phyloP scores from a whole-genome alignment of 192 early-diverging fungal species.

The Phycomyces blakesleeanus region DNA sequence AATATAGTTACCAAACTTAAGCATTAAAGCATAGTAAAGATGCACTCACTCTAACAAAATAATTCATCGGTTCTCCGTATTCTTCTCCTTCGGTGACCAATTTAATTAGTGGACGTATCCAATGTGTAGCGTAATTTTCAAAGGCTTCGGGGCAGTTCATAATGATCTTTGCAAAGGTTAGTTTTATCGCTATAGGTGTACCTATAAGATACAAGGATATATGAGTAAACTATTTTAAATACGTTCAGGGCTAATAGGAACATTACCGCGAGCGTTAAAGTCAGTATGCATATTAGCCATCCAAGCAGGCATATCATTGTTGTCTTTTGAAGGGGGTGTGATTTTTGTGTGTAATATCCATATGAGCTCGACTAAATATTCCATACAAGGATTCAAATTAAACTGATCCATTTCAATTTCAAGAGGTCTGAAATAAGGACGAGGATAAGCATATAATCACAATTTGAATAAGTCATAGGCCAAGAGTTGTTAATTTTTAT shows the following conservation, averaged over 20 bases:
- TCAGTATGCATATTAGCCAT: slow-evolving; percentile 57
- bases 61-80: slow-evolving; percentile 62
- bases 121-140: slow-evolving; percentile 49
- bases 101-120: slow-evolving; percentile 57
- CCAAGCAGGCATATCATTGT: slow-evolving; percentile 54
- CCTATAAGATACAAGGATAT: slow-evolving; percentile 18
- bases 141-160: slow-evolving; percentile 63
- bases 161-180: slow-evolving; percentile 65
- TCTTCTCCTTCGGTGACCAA: slow-evolving; percentile 45
- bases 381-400: slow-evolving; percentile 65
- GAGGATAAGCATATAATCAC: background rate
- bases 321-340: slow-evolving; percentile 31
- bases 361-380: slow-evolving; percentile 53
- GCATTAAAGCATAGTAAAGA: too few species aligned
- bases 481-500: too few species aligned
- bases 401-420: slow-evolving; percentile 55
- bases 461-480: too few species aligned
- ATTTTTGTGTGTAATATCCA: slow-evolving; percentile 43
- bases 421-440: slow-evolving; percentile 5
- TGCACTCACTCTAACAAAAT: slow-evolving; percentile 60
- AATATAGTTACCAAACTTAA: background rate
- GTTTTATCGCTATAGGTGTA: slow-evolving; percentile 50
- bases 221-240: slow-evolving; percentile 6
- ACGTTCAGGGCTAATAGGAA: background rate
- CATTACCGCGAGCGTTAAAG: slow-evolving; percentile 39